A percentile compares a stretch with the other conserved stretches of the same genome.
Evolutionary conservation across 768 basidiomycete species (phyloP).

Genomic region (Naganishia randhawae): DNA sequence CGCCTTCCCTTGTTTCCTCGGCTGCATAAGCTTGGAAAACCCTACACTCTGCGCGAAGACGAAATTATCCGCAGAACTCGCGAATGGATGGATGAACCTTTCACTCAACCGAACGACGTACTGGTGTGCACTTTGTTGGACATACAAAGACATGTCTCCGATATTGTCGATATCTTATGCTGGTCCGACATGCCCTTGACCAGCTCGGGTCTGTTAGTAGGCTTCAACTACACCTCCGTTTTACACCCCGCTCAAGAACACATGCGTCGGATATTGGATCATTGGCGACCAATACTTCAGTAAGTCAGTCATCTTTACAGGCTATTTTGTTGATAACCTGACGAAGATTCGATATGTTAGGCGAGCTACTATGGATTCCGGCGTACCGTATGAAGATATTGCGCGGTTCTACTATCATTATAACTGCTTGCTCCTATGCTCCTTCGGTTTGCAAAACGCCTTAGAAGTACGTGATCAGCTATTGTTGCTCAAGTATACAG

Average conservation of each 20-base stretch:
- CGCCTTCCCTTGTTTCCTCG: background rate
- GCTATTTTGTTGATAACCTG: background rate
- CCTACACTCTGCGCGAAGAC: constrained; percentile 86
- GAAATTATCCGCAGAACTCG: constrained; percentile 74
- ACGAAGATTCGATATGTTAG: background rate
- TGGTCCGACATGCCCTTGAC: constrained; percentile 50
- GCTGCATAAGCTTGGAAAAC: constrained; percentile 78
- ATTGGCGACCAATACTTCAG: constrained; percentile 6
- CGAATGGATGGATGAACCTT: constrained; percentile 68
- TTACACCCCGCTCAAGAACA: constrained; percentile 15
- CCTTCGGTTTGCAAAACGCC: constrained; percentile 96
- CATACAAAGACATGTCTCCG: constrained; percentile 79
- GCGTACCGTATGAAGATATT: constrained; percentile 42
- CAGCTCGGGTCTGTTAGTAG: constrained; percentile 6
- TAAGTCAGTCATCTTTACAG: background rate
- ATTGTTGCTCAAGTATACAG: no score
- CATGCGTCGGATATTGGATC: constrained; percentile 4
- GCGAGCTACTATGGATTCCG: constrained; percentile 4
- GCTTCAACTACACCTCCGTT: constrained; percentile 11
- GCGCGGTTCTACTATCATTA: constrained; percentile 79
- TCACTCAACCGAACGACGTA: constrained; percentile 27
- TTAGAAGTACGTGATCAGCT: constrained; percentile 57
- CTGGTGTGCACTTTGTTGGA: constrained; percentile 75
- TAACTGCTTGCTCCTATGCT: constrained; percentile 76
- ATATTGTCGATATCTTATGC: constrained; percentile 86